These are phyloP conservation scores for Nannochloropsis salina DNA, from an alignment of 108 stramenopile species.

Conservation along the genomic window DNA sequence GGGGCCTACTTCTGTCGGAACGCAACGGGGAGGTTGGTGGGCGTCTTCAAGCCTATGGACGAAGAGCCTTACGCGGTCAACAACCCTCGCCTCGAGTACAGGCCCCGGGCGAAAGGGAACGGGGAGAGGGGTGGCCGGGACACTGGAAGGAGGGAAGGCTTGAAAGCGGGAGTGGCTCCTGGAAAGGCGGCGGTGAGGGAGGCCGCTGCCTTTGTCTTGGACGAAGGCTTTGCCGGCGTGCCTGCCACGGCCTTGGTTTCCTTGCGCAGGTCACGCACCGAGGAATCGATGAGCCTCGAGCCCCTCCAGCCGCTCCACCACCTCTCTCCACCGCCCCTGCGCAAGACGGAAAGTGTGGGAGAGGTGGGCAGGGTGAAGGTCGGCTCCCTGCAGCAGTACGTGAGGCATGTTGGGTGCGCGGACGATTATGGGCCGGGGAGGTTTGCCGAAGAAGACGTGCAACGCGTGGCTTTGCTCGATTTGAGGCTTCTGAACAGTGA, in stretches of 20 bases:
- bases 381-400: constrained; percentile 11
- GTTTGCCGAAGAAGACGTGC: neutral
- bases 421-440: neutral
- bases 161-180: neutral
- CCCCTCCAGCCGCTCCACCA: neutral
- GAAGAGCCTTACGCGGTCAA: constrained; percentile 13
- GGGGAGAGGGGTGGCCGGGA: neutral
- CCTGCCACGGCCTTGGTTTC: constrained; percentile 20
- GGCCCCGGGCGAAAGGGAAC: neutral
- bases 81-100: constrained; percentile 9
- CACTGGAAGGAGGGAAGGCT: neutral
- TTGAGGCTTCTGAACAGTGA: constrained; percentile 2
- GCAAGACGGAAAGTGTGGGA: neutral
- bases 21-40: neutral
- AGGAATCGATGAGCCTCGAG: neutral
- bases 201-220: constrained; percentile 12
- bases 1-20: neutral
- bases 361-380: neutral
- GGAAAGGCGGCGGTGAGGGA: constrained; percentile 18
- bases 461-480: constrained; percentile 6
- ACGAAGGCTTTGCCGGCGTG: constrained; percentile 23
- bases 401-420: neutral
- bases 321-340: neutral
- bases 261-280: neutral
- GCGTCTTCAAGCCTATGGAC: constrained; percentile 23